Evolutionary conservation across 176 grass and related monocot species (phyloP), one percentile per base, ranked within the genome.

Genomic region (Triticum urartu): DNA sequence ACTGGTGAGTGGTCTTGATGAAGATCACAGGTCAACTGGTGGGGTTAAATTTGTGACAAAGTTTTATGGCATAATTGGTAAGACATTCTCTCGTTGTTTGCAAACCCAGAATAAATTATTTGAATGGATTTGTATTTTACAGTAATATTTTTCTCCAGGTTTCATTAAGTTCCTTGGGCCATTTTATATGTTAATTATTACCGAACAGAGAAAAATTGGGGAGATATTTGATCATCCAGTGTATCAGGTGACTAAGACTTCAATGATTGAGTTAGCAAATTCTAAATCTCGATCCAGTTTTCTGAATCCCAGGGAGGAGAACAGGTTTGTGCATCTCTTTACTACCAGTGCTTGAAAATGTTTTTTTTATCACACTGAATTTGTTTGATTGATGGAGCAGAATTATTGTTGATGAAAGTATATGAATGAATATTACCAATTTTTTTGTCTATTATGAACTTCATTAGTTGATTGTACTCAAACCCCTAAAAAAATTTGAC

Each of bases 141-240:
- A 43, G 39, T 24, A 10, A 26, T 83, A 56, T 73, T 68, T 65
- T 7, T 73, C 42, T n/a, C 17, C 85, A 98, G 96, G 96, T 89
- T 95, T 95, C 77, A 86, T 98, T 30, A 98, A 92, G 60, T 95
- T 98, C 13, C 84, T 95, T 75, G 96, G 93, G 32, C 93, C 96
- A 22, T 98, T 89, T 81, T 98, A 98, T 75, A 98, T 98, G 93
- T 68, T 95, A 84, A 85, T 98, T 81, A 91, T 98, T 81, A 98
- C 96, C 0, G 90, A 94, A 63, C 88, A 84, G 35, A 91, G 88
- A 76, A 83, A 85, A 89, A 95, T 98, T 75, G 96, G 96, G 22
- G 84, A 85, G 32, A 92, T 98, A 85, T 94, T 91, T 91, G 93
- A 89, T 48, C 93, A 98, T 89, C 86, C 86, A 13, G 87, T 98